A percentile compares a stretch with the other conserved stretches of the same genome.
phyloP scores from a whole-genome alignment of 768 basidiomycete species.

The Boletus rufocinnamomeus region DNA sequence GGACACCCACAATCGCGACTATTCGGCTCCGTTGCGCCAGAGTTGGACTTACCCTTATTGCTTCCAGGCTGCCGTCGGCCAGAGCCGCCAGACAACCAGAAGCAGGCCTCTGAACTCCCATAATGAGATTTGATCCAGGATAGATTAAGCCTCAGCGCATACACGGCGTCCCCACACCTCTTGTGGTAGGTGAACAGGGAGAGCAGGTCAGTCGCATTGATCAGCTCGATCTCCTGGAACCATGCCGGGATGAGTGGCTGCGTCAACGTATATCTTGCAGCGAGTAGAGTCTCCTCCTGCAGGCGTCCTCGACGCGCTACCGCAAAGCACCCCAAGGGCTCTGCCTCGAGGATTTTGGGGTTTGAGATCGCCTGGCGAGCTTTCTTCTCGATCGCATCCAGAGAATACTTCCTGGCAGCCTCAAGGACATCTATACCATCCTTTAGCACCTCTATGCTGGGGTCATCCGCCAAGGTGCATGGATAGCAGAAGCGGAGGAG shows the following conservation, averaged over 20 bases:
- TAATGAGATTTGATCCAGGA: conserved; percentile 17
- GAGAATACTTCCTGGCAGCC: background rate
- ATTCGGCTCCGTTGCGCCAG: no score
- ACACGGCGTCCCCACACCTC: conserved; percentile 16
- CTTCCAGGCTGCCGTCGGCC: background rate
- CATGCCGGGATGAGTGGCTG: no score
- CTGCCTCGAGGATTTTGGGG: background rate
- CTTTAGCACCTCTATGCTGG: conserved; percentile 11
- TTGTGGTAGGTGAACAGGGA: conserved; percentile 23
- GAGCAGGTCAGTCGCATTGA: conserved; percentile 29
- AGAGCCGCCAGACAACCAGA: conserved; percentile 15
- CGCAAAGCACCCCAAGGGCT: background rate
- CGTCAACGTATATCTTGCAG: no score
- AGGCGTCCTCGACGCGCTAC: no score
- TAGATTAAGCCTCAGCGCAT: background rate
- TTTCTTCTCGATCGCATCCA: background rate
- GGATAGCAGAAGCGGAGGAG: no score
- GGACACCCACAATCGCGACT: conserved; percentile 28
- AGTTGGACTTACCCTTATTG: no score
- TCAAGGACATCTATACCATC: background rate
- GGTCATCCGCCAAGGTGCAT: conserved; percentile 28
- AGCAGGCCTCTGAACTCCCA: background rate
- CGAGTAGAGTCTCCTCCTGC: no score
- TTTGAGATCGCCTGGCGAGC: background rate
- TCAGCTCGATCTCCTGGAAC: conserved; percentile 28